Evolutionary conservation across 1,139 yeast species (phyloP).

Genomic region (Geotrichum candidum): DNA sequence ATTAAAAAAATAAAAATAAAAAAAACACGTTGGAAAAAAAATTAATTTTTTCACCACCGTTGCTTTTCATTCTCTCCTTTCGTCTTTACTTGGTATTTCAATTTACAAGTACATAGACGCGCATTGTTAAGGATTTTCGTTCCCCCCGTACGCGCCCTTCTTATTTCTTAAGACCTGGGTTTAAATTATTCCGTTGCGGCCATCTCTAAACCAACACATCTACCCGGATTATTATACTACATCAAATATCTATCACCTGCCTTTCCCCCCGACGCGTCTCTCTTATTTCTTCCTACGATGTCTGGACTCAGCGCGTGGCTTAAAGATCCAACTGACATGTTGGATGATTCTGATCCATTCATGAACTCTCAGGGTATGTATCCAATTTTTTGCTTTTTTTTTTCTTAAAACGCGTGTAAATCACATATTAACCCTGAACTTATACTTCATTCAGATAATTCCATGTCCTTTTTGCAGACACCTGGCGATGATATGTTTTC

Average conservation of each 20-base stretch:
- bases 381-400: neutral
- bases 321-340: conserved; percentile 8
- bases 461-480: conserved; percentile 7
- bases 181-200: neutral
- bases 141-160: neutral
- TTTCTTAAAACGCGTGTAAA: neutral
- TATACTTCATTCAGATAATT: neutral
- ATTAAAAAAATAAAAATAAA: neutral
- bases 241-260: neutral
- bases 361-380: conserved; percentile 10
- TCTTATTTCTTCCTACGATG: neutral
- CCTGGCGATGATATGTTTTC: conserved; percentile 8
- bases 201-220: neutral
- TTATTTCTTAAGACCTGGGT: neutral
- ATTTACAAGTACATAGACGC: neutral
- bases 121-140: neutral
- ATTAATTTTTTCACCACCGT: neutral
- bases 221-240: neutral
- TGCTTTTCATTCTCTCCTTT: neutral
- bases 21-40: neutral
- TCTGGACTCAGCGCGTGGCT: conserved; percentile 14
- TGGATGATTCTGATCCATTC: conserved; percentile 8
- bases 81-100: neutral
- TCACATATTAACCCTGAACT: neutral
- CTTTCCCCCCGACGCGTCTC: neutral